Conservation (phyloP, 1,139 yeast species). For the Geotrichum histeridarum region DNA sequence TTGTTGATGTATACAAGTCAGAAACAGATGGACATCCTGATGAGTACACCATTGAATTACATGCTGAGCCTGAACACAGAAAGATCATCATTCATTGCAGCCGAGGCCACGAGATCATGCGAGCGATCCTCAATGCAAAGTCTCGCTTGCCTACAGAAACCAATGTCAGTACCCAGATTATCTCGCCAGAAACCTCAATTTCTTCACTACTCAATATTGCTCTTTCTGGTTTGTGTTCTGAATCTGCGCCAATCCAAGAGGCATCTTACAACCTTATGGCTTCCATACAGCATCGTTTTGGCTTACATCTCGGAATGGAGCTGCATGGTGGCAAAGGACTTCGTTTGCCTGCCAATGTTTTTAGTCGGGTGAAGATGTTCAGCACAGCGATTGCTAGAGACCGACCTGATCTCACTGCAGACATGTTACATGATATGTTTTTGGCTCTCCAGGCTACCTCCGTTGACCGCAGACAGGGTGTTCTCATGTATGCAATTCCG, state of each 20-base stretch:
- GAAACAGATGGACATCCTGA: conserved; percentile 47
- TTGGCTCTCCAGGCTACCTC: conserved; percentile 47
- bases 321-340: conserved; percentile 56
- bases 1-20: conserved; percentile 51
- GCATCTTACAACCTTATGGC: conserved; percentile 64
- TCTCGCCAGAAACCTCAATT: conserved; percentile 11
- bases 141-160: conserved; percentile 19
- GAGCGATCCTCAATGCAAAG: conserved; percentile 29
- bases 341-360: conserved; percentile 68
- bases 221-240: conserved; percentile 62
- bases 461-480: conserved; percentile 40
- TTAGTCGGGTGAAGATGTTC: conserved; percentile 57
- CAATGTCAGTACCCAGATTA: not conserved
- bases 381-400: conserved; percentile 54
- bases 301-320: conserved; percentile 49
- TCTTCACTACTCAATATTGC: conserved; percentile 51
- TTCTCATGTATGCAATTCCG: conserved; percentile 58
- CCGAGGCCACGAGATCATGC: conserved; percentile 27
- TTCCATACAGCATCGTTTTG: conserved; percentile 56
- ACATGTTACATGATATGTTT: conserved; percentile 59
- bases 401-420: conserved; percentile 58
- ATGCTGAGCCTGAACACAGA: conserved; percentile 13
- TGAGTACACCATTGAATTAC: conserved; percentile 56
- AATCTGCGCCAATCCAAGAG: conserved; percentile 54
- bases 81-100: conserved; percentile 22